These are phyloP conservation scores for Flaveria trinervia DNA, from an alignment of 129 eudicot species.

Conservation along the genomic window DNA sequence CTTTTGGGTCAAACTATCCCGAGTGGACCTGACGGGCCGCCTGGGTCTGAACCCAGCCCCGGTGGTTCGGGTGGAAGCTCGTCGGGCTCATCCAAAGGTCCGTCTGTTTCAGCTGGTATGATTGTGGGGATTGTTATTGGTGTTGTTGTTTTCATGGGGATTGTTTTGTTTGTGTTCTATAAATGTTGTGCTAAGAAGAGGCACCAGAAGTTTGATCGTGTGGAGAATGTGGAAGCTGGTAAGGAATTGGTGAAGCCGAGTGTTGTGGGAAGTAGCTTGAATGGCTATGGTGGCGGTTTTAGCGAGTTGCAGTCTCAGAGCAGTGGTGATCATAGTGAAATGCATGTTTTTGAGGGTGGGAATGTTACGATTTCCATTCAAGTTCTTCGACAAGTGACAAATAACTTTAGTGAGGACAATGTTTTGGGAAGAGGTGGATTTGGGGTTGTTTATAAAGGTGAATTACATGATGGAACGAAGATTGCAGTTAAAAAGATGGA, in stretches of 20 bases:
- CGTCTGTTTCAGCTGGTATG: conserved; percentile 44
- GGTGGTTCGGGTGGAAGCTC: conserved; percentile 20
- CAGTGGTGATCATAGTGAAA: conserved; percentile 62
- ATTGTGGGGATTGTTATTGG: conserved; percentile 52
- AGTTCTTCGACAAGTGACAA: conserved; percentile 53
- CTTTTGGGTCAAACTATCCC: conserved; percentile 37
- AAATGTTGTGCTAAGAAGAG: conserved; percentile 54
- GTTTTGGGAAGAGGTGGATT: conserved; percentile 65
- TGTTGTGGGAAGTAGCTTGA: conserved; percentile 30
- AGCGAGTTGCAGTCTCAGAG: conserved; percentile 69
- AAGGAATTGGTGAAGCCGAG: conserved; percentile 47
- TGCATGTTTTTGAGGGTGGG: conserved; percentile 70
- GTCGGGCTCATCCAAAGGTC: conserved; percentile 28
- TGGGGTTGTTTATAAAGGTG: conserved; percentile 61
- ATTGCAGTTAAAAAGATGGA: conserved; percentile 71
- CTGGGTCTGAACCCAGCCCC: conserved; percentile 29
- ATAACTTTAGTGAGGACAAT: conserved; percentile 53
- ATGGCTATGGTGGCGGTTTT: conserved; percentile 50
- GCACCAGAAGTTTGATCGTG: conserved; percentile 57
- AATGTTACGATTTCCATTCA: conserved; percentile 64
- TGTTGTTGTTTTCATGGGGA: conserved; percentile 50
- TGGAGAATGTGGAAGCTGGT: conserved; percentile 50
- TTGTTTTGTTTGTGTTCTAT: conserved; percentile 50
- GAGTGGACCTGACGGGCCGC: conserved; percentile 22
- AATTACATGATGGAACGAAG: conserved; percentile 60